Evolutionary conservation across 73 alveolate genomes (phyloP).

Genomic region (Uronychia binucleata): DNA sequence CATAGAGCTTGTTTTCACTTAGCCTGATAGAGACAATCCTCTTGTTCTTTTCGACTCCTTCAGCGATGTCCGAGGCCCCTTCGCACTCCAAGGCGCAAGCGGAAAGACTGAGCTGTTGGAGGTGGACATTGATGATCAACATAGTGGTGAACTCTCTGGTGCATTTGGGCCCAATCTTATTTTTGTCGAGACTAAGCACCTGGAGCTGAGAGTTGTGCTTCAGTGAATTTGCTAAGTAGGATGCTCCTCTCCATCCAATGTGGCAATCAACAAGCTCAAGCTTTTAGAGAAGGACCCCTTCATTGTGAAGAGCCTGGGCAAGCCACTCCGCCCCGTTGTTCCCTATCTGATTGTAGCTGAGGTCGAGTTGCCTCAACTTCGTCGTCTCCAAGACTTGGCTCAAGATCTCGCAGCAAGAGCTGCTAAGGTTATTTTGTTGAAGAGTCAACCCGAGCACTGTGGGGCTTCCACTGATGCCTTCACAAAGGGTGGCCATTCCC

Average conservation of each 20-base stretch:
- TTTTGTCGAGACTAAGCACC: neutral
- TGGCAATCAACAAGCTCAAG: neutral
- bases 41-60: neutral
- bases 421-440: neutral
- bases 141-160: neutral
- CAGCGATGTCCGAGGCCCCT: neutral
- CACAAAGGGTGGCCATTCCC: neutral
- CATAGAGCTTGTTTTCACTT: neutral
- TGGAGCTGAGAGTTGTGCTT: neutral
- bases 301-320: neutral
- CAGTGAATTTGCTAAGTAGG: neutral
- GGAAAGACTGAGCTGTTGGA: neutral
- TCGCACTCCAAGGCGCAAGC: neutral
- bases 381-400: neutral
- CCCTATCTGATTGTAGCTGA: neutral
- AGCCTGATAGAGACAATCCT: neutral
- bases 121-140: neutral
- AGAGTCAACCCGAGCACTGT: neutral
- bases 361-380: neutral
- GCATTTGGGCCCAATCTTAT: neutral
- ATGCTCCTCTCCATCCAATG: neutral
- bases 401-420: neutral
- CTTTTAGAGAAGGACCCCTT: neutral
- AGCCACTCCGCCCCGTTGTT: neutral
- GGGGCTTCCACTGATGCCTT: neutral